These are phyloP conservation scores for Scytalidium sp. DNA, from an alignment of 2,329 filamentous ascomycete species.

Conservation along the genomic window DNA sequence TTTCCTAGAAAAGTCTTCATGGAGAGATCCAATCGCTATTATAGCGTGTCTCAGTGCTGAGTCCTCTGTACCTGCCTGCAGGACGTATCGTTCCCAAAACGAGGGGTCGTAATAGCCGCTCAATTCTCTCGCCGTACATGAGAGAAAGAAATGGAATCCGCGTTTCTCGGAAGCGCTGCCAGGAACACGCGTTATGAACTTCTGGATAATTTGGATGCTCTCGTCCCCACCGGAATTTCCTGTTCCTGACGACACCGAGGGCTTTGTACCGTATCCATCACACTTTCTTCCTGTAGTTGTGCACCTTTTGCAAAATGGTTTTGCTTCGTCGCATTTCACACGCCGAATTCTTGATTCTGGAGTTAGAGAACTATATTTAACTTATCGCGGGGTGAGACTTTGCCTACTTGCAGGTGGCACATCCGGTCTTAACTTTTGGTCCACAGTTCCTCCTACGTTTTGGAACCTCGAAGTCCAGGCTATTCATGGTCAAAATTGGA, in stretches of 20 bases:
- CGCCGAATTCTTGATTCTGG: conserved; percentile 13
- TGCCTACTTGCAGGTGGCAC: conserved; percentile 17
- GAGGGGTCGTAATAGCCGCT: conserved; percentile 21
- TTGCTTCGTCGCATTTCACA: conserved; percentile 22
- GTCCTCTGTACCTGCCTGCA: conserved; percentile 21
- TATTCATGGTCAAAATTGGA: background rate
- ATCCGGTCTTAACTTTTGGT: conserved; percentile 15
- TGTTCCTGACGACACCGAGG: background rate
- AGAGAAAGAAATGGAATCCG: conserved; percentile 23
- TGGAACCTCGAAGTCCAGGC: conserved; percentile 40
- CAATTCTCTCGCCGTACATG: conserved; percentile 20
- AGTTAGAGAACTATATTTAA: background rate
- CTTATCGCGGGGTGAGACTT: background rate
- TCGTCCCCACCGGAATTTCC: background rate
- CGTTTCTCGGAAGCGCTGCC: conserved; percentile 21
- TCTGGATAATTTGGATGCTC: background rate
- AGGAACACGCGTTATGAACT: conserved; percentile 8
- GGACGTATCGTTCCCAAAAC: conserved; percentile 24
- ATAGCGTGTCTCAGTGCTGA: conserved; percentile 24
- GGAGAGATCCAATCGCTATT: conserved; percentile 24
- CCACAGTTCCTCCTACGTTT: conserved; percentile 15
- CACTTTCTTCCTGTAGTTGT: conserved; percentile 20
- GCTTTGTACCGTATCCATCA: conserved; percentile 17
- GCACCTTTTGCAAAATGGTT: conserved; percentile 18
- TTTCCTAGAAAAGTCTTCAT: conserved; percentile 22